Conservation (phyloP, 2,329 filamentous ascomycete species). For the Aspergillus hiratsukae region DNA sequence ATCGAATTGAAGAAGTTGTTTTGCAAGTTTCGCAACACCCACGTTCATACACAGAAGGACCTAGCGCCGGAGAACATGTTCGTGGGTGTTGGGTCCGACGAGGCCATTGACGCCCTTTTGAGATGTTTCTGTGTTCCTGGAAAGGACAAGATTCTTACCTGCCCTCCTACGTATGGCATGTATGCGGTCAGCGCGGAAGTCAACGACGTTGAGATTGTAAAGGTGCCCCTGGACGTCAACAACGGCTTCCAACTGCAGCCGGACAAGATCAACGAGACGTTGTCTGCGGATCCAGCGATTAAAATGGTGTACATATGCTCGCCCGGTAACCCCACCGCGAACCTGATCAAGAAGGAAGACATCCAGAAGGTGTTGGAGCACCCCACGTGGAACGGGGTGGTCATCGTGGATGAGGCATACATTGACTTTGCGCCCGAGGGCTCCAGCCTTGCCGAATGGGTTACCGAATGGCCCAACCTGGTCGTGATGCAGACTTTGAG, state of each 20-base stretch:
- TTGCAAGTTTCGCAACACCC: constrained; percentile 78
- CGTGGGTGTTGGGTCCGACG: constrained; percentile 91
- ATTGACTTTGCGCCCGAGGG: constrained; percentile 83
- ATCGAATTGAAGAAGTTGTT: constrained; percentile 77
- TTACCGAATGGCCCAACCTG: constrained; percentile 86
- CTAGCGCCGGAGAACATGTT: constrained; percentile 82
- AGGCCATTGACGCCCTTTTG: constrained; percentile 91
- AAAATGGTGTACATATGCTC: constrained; percentile 93
- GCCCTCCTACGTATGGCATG: constrained; percentile 98
- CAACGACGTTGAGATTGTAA: constrained; percentile 83
- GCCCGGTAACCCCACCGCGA: constrained; percentile 89
- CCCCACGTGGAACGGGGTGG: constrained; percentile 89
- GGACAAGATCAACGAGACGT: constrained; percentile 59
- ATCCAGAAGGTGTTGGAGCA: constrained; percentile 72
- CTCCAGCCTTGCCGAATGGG: constrained; percentile 84
- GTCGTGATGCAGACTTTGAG: constrained; percentile 98
- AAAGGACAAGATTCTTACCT: constrained; percentile 85
- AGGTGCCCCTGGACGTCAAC: constrained; percentile 71
- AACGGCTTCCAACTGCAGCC: constrained; percentile 72
- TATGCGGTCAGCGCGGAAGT: constrained; percentile 91
- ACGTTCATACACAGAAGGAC: constrained; percentile 68
- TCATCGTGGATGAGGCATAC: constrained; percentile 93
- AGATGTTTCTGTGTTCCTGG: constrained; percentile 89
- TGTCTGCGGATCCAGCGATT: constrained; percentile 63
- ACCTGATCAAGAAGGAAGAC: constrained; percentile 69